Percentiles rank a stretch among this genome's conserved stretches.
These are phyloP conservation scores for Russula emetica DNA, from an alignment of 768 basidiomycete species.

Conservation along the genomic window DNA sequence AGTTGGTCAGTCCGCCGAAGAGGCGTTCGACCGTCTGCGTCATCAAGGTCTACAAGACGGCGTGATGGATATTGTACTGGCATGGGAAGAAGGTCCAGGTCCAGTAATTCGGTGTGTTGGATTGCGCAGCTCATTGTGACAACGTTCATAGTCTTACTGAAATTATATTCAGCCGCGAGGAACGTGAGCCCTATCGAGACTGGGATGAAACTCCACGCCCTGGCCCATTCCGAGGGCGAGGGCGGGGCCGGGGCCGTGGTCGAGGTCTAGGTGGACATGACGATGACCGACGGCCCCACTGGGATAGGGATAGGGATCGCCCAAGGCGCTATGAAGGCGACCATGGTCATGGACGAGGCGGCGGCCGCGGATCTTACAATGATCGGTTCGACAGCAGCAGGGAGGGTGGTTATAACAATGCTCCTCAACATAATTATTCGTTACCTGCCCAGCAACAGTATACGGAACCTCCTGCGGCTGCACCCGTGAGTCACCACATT, in stretches of 20 bases:
- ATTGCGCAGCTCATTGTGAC: conserved; percentile 12
- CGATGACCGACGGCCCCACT: conserved; percentile 25
- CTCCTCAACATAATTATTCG: conserved; percentile 27
- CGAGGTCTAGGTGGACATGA: conserved; percentile 24
- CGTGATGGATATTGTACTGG: conserved; percentile 80
- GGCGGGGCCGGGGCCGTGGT: conserved; percentile 33
- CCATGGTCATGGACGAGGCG: conserved; percentile 31
- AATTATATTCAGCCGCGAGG: conserved; percentile 35
- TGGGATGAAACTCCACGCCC: conserved; percentile 32
- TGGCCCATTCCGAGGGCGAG: conserved; percentile 30
- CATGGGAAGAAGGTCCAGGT: conserved; percentile 66
- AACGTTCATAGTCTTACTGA: not conserved
- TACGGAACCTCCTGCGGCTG: conserved; percentile 30
- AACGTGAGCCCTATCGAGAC: conserved; percentile 32
- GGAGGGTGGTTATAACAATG: conserved; percentile 26
- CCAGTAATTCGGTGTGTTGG: conserved; percentile 35
- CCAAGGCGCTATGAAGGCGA: conserved; percentile 36
- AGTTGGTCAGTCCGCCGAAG: conserved; percentile 58
- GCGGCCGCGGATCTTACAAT: conserved; percentile 41
- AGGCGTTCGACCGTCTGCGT: conserved; percentile 75
- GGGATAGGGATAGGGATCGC: conserved; percentile 25
- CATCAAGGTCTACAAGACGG: conserved; percentile 80
- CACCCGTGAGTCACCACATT: conserved; percentile 32
- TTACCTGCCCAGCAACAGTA: conserved; percentile 36
- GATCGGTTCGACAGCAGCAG: conserved; percentile 32